Evolutionary conservation across 495 filamentous ascomycete species (phyloP), one percentile per base, ranked within the genome.

Genomic region (Neurospora sp.): DNA sequence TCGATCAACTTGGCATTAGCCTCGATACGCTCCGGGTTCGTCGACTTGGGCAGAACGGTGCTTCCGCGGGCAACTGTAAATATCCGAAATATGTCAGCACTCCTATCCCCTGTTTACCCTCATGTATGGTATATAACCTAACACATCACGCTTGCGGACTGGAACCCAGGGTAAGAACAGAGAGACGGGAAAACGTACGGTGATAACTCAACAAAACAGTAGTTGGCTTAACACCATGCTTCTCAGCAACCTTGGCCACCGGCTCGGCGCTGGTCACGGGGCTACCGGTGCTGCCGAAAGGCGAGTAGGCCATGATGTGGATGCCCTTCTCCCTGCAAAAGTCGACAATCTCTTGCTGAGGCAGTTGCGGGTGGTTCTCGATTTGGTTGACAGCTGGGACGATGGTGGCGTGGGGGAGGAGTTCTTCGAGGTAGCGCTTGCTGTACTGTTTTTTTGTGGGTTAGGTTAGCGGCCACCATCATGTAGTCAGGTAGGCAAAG

Each of bases 331-430:
- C 83, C 69, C 86, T 88, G 84, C 91, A 93, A 74, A 90, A 87
- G 78, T 94, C 91, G 42, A 93, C 90, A 76, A 94, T 91, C 77
- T 96, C 92, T 81, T 94, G 90, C 84, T 96, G 93, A 1, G 93
- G 93, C n/a, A 96, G 88, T 6, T 85, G 87, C 17, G 91, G 91
- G 84, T 94, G 92, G 84, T 94, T 94, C 84, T 97, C 94, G 78
- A 96, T 94, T 88, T 96, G 93, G 84, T 96, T 96, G 74, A 90
- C 92, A n/a, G 93, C 93, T 13, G 94, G 94, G 1, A 90, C 80
- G 48, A 94, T 82, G 39, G 82, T 86, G 70, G 88, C 88, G 70
- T 91, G 83, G 5, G 88, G 84, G 8, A 96, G 87, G 54, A 96
- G 85, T 78, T 94, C 83, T 79, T 94, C 88, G 1, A 97, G 86